Evolutionary conservation across 1,139 yeast species (phyloP).

Genomic region (Yamadazyma taylorii): DNA sequence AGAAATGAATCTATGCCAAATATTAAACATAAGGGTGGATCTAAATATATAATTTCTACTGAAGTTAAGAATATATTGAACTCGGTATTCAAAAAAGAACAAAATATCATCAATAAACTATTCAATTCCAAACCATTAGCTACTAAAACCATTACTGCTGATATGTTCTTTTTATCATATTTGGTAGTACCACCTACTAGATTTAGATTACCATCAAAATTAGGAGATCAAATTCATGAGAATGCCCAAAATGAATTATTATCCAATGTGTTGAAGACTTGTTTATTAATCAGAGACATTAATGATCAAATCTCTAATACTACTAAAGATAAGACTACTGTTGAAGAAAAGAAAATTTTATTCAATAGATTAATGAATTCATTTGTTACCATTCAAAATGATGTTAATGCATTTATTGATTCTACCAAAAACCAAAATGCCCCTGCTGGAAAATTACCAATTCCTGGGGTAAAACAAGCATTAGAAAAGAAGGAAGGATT

Average conservation of each 20-base stretch:
- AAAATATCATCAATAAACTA: conserved; percentile 53
- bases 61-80: conserved; percentile 81
- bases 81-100: conserved; percentile 74
- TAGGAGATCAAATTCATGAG: conserved; percentile 96
- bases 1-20: conserved; percentile 33
- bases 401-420: conserved; percentile 91
- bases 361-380: conserved; percentile 93
- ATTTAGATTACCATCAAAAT: conserved; percentile 93
- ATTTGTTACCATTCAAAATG: conserved; percentile 91
- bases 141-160: conserved; percentile 60
- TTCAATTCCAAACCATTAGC: conserved; percentile 77
- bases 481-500: conserved; percentile 98
- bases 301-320: conserved; percentile 69
- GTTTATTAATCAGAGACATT: conserved; percentile 81
- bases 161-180: conserved; percentile 84
- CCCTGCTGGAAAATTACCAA: conserved; percentile 67
- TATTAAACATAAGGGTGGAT: conserved; percentile 62
- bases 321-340: conserved; percentile 64
- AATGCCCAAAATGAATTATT: conserved; percentile 89
- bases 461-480: conserved; percentile 97
- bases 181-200: conserved; percentile 95
- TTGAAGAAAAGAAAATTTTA: conserved; percentile 65
- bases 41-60: conserved; percentile 82
- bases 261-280: conserved; percentile 74
- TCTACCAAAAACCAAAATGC: conserved; percentile 82